Base-by-base conservation (phyloP, 352 stramenopile genomes). In the Globisporangium emineosum region DNA sequence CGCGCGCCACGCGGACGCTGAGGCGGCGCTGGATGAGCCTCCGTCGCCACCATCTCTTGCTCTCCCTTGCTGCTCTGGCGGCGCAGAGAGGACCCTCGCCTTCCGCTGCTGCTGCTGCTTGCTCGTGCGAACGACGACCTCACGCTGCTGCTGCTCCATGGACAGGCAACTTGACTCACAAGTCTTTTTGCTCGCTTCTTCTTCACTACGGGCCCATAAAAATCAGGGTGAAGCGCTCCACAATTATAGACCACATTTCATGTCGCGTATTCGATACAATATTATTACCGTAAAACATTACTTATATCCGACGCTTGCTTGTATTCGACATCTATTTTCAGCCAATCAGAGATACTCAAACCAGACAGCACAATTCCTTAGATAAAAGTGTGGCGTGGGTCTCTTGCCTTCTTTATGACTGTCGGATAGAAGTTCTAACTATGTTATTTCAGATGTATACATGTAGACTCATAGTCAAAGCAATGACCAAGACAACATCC, bases 1-100 rank as follows among this genome's bases (percentile, higher is more conserved):
- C 82, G 82, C 71, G 66, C 75, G 57, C 67, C 60, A 5, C 23
- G 51, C n/a, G 54, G 30, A 21, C 49, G 71, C 60, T 72, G 65
- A 37, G 64, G 68, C 58, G 77, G 78, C 61, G 29, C 55, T 1
- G 15, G 37, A 7, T 43, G 37, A n/a, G 37, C 3, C 17, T 43
- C 37, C 2, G 37, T 43, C 67, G 77, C 73, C 67, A 79, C 83
- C 57, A 43, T 65, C 30, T 29, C 52, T 17, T 53, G 21, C 45
- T 52, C 21, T 27, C 17, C 10, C n/a, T 53, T 15, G 47, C n/a
- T 4, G 23, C 47, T 21, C 8, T 8, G n/a, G 42, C 19, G 42
- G 13, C 35, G 7, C 37, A 43, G 37, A n/a, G 37, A 43, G 37
- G n/a, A 4, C 37, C 37, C n/a, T 43, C 37, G 13, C 37, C 37